phyloP scores from a whole-genome alignment of 805 yeast genomes.

The Teunomyces stri region DNA sequence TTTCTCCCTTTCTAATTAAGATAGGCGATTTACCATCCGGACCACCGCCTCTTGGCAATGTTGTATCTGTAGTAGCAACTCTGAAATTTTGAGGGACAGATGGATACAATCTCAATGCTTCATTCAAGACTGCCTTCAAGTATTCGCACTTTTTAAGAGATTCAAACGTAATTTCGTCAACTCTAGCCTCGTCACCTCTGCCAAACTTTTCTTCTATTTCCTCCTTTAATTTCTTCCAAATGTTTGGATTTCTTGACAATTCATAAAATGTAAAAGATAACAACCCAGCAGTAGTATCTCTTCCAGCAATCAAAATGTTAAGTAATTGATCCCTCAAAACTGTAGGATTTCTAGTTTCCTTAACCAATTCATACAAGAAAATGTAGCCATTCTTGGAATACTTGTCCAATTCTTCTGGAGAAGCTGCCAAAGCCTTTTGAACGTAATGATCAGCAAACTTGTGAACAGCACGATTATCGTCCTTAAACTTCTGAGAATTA shows the following conservation, averaged over 20 bases:
- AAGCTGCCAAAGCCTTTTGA: constrained; percentile 31
- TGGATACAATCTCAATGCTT: constrained; percentile 50
- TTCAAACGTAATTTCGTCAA: constrained; percentile 45
- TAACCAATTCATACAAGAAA: constrained; percentile 47
- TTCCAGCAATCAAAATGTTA: constrained; percentile 51
- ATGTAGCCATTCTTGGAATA: constrained; percentile 38
- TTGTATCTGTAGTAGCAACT: constrained; percentile 43
- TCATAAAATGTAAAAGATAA: constrained; percentile 46
- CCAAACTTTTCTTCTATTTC: constrained; percentile 34
- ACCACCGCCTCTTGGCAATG: constrained; percentile 53
- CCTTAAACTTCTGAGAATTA: constrained; percentile 16
- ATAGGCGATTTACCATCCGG: constrained; percentile 18
- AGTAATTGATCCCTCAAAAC: constrained; percentile 50
- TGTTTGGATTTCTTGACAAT: constrained; percentile 41
- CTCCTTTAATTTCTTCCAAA: constrained; percentile 36
- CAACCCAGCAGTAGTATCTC: constrained; percentile 55
- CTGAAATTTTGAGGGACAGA: constrained; percentile 51
- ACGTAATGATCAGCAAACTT: constrained; percentile 40
- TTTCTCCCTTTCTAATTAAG: constrained; percentile 23
- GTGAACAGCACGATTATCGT: constrained; percentile 22
- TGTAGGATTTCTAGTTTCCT: constrained; percentile 46
- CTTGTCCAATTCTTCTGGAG: constrained; percentile 29
- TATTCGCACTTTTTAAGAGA: constrained; percentile 48
- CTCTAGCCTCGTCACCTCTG: constrained; percentile 26
- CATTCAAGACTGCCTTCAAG: constrained; percentile 47